A percentile compares a stretch with the other conserved stretches of the same genome.
phyloP scores from a whole-genome alignment of 257 asterid genomes.

The Solanum piurae region DNA sequence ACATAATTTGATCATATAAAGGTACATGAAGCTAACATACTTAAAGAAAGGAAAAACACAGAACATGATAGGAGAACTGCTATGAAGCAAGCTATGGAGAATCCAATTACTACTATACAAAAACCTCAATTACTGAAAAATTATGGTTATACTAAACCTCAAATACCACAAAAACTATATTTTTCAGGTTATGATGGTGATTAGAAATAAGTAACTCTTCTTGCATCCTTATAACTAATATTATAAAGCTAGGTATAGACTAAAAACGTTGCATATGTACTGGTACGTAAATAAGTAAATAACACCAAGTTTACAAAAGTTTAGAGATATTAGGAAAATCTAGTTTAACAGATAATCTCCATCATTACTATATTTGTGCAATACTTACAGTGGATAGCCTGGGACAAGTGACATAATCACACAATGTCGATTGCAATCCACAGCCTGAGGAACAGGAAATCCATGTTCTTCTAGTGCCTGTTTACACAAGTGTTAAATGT shows the following conservation, averaged over 20 bases:
- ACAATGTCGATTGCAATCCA: slow-evolving; percentile 95
- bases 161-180: background rate
- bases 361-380: background rate
- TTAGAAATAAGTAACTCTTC: background rate
- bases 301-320: background rate
- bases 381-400: slow-evolving; percentile 90
- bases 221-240: background rate
- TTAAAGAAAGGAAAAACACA: background rate
- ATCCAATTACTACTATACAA: background rate
- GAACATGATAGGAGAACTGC: background rate
- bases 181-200: background rate
- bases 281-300: background rate
- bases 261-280: background rate
- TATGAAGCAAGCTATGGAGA: background rate
- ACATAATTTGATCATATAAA: background rate
- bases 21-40: background rate
- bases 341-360: background rate
- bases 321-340: background rate
- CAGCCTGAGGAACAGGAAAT: slow-evolving; percentile 93
- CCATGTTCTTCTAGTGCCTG: slow-evolving; percentile 92
- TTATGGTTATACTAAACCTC: background rate
- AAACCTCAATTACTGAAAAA: background rate
- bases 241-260: background rate
- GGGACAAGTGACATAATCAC: slow-evolving; percentile 86
- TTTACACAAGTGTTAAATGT: background rate